A percentile compares a stretch with the other conserved stretches of the same genome.
These are phyloP conservation scores for Cercospora nicotianae DNA, from an alignment of 2,329 filamentous ascomycete species.

Conservation along the genomic window DNA sequence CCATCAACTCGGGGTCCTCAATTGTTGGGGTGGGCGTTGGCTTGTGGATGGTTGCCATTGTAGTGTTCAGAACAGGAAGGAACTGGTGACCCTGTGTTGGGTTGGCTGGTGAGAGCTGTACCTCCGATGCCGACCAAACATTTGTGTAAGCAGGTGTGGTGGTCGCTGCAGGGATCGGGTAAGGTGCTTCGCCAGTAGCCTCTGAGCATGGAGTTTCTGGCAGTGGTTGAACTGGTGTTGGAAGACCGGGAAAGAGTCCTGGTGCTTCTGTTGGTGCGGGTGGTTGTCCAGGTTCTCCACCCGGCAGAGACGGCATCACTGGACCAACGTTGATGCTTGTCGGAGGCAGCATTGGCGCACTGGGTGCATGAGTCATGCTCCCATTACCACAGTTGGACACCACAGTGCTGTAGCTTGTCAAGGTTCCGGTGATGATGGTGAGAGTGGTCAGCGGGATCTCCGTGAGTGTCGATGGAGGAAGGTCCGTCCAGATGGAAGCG, in stretches of 20 bases:
- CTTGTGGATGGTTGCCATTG: not conserved
- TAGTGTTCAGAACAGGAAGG: not conserved
- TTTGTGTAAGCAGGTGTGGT: not conserved
- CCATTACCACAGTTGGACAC: not conserved
- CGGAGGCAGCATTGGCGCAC: not conserved
- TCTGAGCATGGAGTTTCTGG: conserved; percentile 3
- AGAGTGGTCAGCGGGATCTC: conserved; percentile 1
- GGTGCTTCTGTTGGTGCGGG: not conserved
- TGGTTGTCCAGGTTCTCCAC: not conserved
- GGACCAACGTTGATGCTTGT: not conserved
- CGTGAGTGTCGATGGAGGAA: not conserved
- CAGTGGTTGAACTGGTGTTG: not conserved
- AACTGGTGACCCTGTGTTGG: not conserved
- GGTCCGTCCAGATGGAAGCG: not conserved
- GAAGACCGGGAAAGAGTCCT: not conserved
- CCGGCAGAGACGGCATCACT: not conserved
- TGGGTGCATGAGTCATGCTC: conserved; percentile 3
- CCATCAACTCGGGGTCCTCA: not conserved
- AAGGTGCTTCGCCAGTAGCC: not conserved
- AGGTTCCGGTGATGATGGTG: conserved; percentile 2
- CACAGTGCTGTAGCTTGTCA: conserved; percentile 10
- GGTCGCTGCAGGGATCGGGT: not conserved
- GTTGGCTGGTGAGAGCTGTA: not conserved
- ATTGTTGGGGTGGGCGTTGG: not conserved
- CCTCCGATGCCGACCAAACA: not conserved